A percentile compares a stretch with the other conserved stretches of the same genome.
phyloP scores from a whole-genome alignment of 306 rosid genomes.

The Begonia masoniana region DNA sequence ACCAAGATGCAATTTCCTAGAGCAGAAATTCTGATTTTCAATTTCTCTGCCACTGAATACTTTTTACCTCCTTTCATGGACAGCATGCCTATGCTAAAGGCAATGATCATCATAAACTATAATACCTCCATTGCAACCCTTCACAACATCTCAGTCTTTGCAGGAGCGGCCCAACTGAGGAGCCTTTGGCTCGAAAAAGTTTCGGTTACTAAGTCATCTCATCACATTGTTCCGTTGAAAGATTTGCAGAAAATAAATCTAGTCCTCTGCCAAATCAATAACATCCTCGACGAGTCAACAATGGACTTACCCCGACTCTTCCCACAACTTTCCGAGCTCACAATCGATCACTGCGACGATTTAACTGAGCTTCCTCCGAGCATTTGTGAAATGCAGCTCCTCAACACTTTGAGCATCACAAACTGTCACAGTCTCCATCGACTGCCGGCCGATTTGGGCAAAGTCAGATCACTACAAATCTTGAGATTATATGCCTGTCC shows the following conservation, averaged over 20 bases:
- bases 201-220: slow-evolving; percentile 36
- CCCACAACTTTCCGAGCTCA: slow-evolving; percentile 53
- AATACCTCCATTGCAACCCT: slow-evolving; percentile 45
- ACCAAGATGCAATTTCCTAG: slow-evolving; percentile 51
- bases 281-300: slow-evolving; percentile 28
- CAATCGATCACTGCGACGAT: slow-evolving; percentile 76
- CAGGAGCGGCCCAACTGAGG: slow-evolving; percentile 30
- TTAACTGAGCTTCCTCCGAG: slow-evolving; percentile 42
- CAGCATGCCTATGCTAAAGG: slow-evolving; percentile 74
- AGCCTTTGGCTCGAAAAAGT: slow-evolving; percentile 90
- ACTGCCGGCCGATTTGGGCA: slow-evolving; percentile 47
- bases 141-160: slow-evolving; percentile 31
- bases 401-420: slow-evolving; percentile 52
- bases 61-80: slow-evolving; percentile 63
- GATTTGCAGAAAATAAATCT: slow-evolving; percentile 43
- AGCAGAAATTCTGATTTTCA: slow-evolving; percentile 69
- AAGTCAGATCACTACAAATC: slow-evolving; percentile 31
- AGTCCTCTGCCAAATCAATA: slow-evolving; percentile 43
- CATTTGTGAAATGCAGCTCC: slow-evolving; percentile 39
- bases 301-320: slow-evolving; percentile 26
- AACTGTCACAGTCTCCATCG: slow-evolving; percentile 54
- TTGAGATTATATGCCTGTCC: slow-evolving; percentile 77
- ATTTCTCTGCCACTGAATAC: slow-evolving; percentile 54
- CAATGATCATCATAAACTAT: slow-evolving; percentile 47
- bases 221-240: slow-evolving; percentile 15